A percentile compares a stretch with the other conserved stretches of the same genome.
These are phyloP conservation scores for Cryomyces antarcticus DNA, from an alignment of 495 filamentous ascomycete genomes.

Conservation along the genomic window DNA sequence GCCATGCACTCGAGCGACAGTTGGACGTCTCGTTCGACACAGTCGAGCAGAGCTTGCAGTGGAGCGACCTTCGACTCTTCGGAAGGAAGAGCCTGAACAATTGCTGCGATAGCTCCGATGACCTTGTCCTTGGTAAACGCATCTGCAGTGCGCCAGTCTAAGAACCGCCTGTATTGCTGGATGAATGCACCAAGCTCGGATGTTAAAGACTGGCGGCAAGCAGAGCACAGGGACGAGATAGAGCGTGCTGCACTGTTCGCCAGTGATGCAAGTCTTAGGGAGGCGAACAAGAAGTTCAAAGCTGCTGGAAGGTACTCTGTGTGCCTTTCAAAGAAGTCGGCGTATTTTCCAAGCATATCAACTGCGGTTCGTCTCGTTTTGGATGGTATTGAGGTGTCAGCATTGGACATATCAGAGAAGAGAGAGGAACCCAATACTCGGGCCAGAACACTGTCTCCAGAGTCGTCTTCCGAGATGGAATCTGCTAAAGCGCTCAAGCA, in stretches of 20 bases:
- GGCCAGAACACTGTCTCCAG: constrained; percentile 45
- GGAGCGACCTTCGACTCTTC: constrained; percentile 41
- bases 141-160: constrained; percentile 37
- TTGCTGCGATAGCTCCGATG: constrained; percentile 61
- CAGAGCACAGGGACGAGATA: constrained; percentile 59
- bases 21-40: constrained; percentile 42
- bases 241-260: constrained; percentile 57
- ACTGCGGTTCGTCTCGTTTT: constrained; percentile 62
- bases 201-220: constrained; percentile 52
- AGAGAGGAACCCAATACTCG: constrained; percentile 47
- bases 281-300: constrained; percentile 64
- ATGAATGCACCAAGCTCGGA: constrained; percentile 58
- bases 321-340: constrained; percentile 61
- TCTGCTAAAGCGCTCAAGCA: constrained; percentile 62
- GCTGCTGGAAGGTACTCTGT: constrained; percentile 49
- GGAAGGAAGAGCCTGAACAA: constrained; percentile 55
- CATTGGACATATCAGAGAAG: constrained; percentile 37
- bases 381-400: constrained; percentile 33
- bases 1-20: constrained; percentile 15
- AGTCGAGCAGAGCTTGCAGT: constrained; percentile 41
- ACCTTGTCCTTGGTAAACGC: constrained; percentile 58
- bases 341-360: constrained; percentile 56
- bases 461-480: constrained; percentile 40
- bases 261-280: constrained; percentile 43
- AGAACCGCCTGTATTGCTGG: constrained; percentile 49